Evolutionary conservation across 306 rosid species (phyloP).

Genomic region (Malus sieversii): DNA sequence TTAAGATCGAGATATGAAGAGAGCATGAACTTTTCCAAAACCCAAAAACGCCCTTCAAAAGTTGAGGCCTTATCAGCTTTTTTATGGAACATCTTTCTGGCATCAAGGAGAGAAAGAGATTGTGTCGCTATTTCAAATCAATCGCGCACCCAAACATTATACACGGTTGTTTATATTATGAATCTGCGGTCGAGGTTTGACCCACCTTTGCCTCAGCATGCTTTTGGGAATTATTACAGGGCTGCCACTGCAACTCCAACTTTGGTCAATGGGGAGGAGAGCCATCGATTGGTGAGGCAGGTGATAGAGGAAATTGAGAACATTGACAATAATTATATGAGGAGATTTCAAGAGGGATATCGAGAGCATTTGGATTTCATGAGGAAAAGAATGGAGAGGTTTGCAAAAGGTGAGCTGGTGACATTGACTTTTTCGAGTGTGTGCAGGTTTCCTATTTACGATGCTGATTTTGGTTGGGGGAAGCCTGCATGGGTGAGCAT

Average conservation of each 20-base stretch:
- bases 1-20: constrained; percentile 20
- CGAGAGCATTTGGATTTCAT: no score
- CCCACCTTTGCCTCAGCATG: not conserved
- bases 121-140: no score
- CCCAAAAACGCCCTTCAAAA: constrained; percentile 24
- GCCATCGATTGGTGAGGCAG: constrained; percentile 2
- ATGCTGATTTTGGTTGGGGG: constrained; percentile 34
- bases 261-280: not conserved
- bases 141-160: not conserved
- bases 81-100: constrained; percentile 35
- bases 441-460: constrained; percentile 20
- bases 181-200: constrained; percentile 7
- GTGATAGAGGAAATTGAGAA: not conserved
- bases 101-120: not conserved
- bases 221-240: constrained; percentile 10
- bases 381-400: not conserved
- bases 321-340: not conserved
- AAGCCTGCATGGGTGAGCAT: constrained; percentile 21
- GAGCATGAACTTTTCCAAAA: not conserved
- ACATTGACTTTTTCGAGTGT: not conserved
- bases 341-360: constrained; percentile 1
- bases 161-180: not conserved
- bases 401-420: no score
- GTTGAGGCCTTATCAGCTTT: constrained; percentile 50
- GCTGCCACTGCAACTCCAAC: not conserved